Percentiles rank a stretch among this genome's conserved stretches.
Evolutionary conservation across 495 filamentous ascomycete genomes (phyloP).

Genomic region (Daldinia concentrica): DNA sequence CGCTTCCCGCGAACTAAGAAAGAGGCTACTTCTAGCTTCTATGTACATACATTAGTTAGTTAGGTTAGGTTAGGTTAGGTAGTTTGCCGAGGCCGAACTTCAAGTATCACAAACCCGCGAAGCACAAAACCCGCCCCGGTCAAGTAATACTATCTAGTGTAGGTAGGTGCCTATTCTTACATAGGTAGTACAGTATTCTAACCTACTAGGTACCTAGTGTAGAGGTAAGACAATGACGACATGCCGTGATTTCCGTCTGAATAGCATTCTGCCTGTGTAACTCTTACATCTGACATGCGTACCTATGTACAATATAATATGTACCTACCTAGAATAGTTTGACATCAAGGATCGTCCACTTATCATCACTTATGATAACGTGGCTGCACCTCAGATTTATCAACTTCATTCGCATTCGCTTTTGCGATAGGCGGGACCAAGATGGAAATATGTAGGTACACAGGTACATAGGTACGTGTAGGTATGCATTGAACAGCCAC

Average conservation of each 20-base stretch:
- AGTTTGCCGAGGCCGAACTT: background rate
- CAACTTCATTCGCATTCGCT: background rate
- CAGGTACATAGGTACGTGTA: too few relatives aligned
- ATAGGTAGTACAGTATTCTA: background rate
- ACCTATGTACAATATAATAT: background rate
- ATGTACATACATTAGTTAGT: too few relatives aligned
- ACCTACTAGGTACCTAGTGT: too few relatives aligned
- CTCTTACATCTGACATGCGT: background rate
- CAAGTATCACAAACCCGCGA: background rate
- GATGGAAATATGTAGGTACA: background rate
- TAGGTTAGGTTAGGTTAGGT: too few relatives aligned
- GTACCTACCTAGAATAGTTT: too few relatives aligned
- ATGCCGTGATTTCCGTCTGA: slow-evolving; percentile 9
- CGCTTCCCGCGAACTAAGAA: background rate
- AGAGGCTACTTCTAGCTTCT: background rate
- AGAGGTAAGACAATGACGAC: slow-evolving; percentile 31
- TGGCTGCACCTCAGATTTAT: background rate
- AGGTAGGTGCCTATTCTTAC: too few relatives aligned
- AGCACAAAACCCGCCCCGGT: background rate
- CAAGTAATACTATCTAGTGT: too few relatives aligned
- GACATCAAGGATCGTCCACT: background rate
- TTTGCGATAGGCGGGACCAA: background rate
- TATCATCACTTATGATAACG: background rate
- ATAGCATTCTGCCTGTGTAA: background rate
- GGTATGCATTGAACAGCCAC: background rate